Evolutionary conservation across 2,329 filamentous ascomycete genomes (phyloP).

Genomic region (Cercospora sesami): DNA sequence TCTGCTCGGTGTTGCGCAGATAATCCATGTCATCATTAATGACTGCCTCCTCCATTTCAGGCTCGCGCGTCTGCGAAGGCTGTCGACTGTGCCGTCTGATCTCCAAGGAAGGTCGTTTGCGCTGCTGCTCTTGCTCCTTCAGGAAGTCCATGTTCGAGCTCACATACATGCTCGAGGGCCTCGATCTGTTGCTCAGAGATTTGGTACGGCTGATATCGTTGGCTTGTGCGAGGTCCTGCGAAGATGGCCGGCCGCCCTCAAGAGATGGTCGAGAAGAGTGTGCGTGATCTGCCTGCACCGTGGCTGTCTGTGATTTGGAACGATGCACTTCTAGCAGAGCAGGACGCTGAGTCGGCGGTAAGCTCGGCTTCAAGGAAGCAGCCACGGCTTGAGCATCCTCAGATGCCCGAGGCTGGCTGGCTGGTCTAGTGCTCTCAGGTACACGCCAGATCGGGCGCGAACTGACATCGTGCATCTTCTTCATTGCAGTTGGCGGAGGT

Average conservation of each 20-base stretch:
- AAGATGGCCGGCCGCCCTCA: slow-evolving; percentile 66
- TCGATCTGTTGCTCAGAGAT: slow-evolving; percentile 64
- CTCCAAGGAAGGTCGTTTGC: slow-evolving; percentile 38
- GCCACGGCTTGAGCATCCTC: slow-evolving; percentile 42
- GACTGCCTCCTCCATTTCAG: slow-evolving; percentile 56
- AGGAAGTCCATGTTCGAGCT: slow-evolving; percentile 81
- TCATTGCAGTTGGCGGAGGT: slow-evolving; percentile 41
- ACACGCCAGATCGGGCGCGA: slow-evolving; percentile 57
- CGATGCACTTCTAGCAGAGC: slow-evolving; percentile 47
- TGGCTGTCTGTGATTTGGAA: slow-evolving; percentile 54
- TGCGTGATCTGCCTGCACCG: slow-evolving; percentile 43
- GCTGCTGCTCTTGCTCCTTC: slow-evolving; percentile 65
- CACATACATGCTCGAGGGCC: slow-evolving; percentile 80
- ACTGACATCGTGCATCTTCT: slow-evolving; percentile 43
- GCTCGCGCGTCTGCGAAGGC: slow-evolving; percentile 40
- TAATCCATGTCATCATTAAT: slow-evolving; percentile 83
- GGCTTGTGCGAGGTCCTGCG: slow-evolving; percentile 60
- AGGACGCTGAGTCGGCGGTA: slow-evolving; percentile 41
- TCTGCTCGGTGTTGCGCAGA: slow-evolving; percentile 72
- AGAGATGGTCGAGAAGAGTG: slow-evolving; percentile 65
- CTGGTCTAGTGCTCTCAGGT: slow-evolving; percentile 51
- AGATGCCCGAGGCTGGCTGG: slow-evolving; percentile 52
- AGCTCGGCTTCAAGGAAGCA: slow-evolving; percentile 41
- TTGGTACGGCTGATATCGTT: slow-evolving; percentile 55
- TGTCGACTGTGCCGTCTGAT: slow-evolving; percentile 36